Percentiles rank a stretch among this genome's conserved stretches.
These are phyloP conservation scores for Trametes maxima DNA, from an alignment of 768 basidiomycete species.

Conservation along the genomic window DNA sequence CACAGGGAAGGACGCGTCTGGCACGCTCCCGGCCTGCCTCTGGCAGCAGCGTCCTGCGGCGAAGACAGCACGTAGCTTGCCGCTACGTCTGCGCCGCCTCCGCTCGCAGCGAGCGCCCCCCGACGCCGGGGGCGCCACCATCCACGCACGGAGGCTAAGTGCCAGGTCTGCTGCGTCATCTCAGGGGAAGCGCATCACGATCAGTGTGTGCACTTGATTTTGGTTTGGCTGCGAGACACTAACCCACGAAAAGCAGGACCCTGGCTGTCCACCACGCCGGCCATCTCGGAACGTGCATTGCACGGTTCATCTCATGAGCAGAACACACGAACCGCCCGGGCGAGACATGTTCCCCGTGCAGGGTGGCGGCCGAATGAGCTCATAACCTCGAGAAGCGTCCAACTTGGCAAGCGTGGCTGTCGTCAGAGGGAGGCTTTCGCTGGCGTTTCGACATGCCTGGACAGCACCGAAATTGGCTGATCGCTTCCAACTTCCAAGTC, in stretches of 20 bases:
- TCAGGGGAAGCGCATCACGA: background rate
- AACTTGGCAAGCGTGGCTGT: too few species aligned
- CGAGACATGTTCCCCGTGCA: background rate
- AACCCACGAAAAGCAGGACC: background rate
- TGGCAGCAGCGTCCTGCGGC: background rate
- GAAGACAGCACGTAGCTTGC: too few species aligned
- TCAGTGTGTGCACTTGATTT: background rate
- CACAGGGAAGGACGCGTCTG: background rate
- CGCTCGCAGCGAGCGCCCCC: background rate
- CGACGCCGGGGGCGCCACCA: background rate
- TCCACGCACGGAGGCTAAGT: background rate
- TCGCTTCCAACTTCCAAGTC: background rate
- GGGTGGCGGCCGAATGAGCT: background rate
- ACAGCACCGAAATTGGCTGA: conserved; percentile 7
- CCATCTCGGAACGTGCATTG: background rate
- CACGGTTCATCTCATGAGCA: background rate
- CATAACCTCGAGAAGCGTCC: background rate
- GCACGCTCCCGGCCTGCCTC: background rate
- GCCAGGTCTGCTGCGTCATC: background rate
- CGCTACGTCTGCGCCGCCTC: background rate
- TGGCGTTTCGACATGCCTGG: background rate
- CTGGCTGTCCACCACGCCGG: background rate
- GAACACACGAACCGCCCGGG: too few species aligned
- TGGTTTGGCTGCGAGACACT: background rate
- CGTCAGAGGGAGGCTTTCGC: background rate